These are phyloP conservation scores for Hypoxylon sp. DNA, from an alignment of 2,329 filamentous ascomycete species.

Conservation along the genomic window DNA sequence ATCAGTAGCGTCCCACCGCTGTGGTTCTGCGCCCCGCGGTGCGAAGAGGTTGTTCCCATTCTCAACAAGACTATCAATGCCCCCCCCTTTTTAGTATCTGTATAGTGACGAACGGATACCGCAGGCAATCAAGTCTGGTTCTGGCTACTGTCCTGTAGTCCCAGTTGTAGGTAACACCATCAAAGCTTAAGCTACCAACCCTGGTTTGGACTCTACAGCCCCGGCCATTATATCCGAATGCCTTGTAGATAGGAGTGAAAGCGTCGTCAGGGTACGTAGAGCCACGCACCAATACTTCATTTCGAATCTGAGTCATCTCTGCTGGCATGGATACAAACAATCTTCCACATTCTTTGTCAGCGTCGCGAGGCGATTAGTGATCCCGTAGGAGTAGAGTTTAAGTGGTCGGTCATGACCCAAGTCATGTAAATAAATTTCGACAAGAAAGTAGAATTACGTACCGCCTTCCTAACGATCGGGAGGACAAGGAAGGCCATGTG, in stretches of 20 bases:
- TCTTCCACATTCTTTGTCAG: slow-evolving; percentile 17
- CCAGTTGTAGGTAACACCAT: slow-evolving; percentile 7
- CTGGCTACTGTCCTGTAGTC: slow-evolving; percentile 3
- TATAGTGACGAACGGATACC: slow-evolving; percentile 16
- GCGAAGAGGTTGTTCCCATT: slow-evolving; percentile 31
- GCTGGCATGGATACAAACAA: not conserved
- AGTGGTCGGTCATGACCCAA: slow-evolving; percentile 8
- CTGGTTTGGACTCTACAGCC: not conserved
- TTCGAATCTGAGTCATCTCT: slow-evolving; percentile 10
- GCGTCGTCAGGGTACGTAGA: not conserved
- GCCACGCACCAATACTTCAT: not conserved
- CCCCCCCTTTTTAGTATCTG: slow-evolving; percentile 10
- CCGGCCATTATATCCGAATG: not conserved
- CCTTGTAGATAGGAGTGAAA: not conserved
- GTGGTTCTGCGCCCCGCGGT: slow-evolving; percentile 34
- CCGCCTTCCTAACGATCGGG: slow-evolving; percentile 22
- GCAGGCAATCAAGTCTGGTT: slow-evolving; percentile 13
- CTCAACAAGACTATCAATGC: slow-evolving; percentile 16
- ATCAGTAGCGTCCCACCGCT: slow-evolving; percentile 33
- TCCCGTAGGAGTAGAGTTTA: slow-evolving; percentile 2
- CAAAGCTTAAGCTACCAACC: slow-evolving; percentile 8
- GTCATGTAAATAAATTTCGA: slow-evolving; percentile 19
- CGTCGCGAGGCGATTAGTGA: slow-evolving; percentile 10
- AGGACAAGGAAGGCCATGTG: slow-evolving; percentile 43
- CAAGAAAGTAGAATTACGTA: slow-evolving; percentile 34